phyloP scores from a whole-genome alignment of 352 stramenopile genomes.

The Phytopythium boreale region DNA sequence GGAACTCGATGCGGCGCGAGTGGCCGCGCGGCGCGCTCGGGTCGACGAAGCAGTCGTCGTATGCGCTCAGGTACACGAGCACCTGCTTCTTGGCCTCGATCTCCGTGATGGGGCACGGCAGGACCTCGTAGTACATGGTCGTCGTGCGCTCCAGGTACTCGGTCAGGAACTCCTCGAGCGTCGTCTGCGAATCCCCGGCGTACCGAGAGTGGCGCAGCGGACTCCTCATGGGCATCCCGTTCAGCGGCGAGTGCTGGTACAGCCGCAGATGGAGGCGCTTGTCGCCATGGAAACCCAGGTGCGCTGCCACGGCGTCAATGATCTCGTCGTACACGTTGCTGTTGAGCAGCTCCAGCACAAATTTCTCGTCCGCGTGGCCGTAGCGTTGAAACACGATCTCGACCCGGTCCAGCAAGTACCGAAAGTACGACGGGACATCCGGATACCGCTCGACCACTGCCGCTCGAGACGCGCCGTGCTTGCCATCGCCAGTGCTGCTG shows the following conservation, averaged over 20 bases:
- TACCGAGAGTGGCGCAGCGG: constrained; percentile 68
- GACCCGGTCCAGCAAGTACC: constrained; percentile 78
- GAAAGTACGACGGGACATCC: constrained; percentile 75
- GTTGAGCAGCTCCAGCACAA: constrained; percentile 52
- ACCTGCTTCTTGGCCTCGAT: constrained; percentile 86
- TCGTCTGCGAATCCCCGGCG: constrained; percentile 51
- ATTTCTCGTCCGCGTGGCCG: constrained; percentile 39
- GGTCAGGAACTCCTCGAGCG: constrained; percentile 65
- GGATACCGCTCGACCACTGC: constrained; percentile 45
- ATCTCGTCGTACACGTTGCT: constrained; percentile 78
- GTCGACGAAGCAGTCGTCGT: constrained; percentile 68
- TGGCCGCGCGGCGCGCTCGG: constrained; percentile 20
- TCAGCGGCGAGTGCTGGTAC: constrained; percentile 79
- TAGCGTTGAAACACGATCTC: constrained; percentile 71
- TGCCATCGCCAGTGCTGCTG: background rate
- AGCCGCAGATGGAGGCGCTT: constrained; percentile 66
- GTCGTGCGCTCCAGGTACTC: constrained; percentile 72
- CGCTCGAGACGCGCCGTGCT: background rate
- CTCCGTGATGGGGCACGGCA: constrained; percentile 74
- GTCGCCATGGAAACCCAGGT: constrained; percentile 35
- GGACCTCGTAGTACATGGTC: constrained; percentile 71
- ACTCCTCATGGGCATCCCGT: constrained; percentile 53
- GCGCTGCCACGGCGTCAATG: constrained; percentile 47
- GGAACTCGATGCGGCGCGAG: constrained; percentile 51
- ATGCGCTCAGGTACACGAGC: constrained; percentile 69